phyloP scores from a whole-genome alignment of 352 stramenopile species.

The Pythium aquatile region DNA sequence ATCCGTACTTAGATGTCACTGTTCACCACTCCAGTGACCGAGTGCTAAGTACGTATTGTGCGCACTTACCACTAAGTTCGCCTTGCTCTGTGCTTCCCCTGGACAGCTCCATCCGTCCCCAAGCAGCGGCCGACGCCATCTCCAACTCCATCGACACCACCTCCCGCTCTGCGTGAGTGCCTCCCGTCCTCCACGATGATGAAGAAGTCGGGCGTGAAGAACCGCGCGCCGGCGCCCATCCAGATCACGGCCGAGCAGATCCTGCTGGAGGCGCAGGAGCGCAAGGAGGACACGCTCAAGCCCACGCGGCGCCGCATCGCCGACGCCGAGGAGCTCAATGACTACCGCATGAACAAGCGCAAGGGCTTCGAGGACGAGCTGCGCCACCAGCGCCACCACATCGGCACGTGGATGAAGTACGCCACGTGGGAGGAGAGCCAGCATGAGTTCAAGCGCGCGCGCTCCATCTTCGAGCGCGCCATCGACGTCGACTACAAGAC shows the following conservation, averaged over 20 bases:
- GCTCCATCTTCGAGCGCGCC: constrained; percentile 97
- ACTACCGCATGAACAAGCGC: constrained; percentile 92
- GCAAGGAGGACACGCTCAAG: constrained; percentile 76
- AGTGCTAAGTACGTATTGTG: background rate
- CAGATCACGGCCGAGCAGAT: constrained; percentile 99
- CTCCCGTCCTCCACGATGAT: constrained; percentile 39
- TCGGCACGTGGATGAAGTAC: constrained; percentile 99
- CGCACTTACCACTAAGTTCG: constrained; percentile 11
- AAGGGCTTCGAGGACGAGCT: constrained; percentile 96
- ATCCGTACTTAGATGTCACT: background rate
- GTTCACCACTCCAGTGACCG: background rate
- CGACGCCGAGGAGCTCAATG: constrained; percentile 89
- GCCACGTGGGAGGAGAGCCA: constrained; percentile 98
- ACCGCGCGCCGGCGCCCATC: constrained; percentile 97
- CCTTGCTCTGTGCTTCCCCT: constrained; percentile 11
- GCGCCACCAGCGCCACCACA: constrained; percentile 92
- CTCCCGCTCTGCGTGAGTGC: background rate
- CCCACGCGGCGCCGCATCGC: constrained; percentile 81
- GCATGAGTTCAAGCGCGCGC: constrained; percentile 95
- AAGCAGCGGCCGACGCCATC: background rate
- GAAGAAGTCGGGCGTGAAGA: constrained; percentile 94
- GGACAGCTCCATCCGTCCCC: background rate
- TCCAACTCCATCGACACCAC: background rate
- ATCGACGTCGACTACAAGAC: constrained; percentile 98
- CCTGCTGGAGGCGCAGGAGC: constrained; percentile 91